phyloP scores from a whole-genome alignment of 192 early-diverging fungal genomes.

The Globomyces pollinis-pini region DNA sequence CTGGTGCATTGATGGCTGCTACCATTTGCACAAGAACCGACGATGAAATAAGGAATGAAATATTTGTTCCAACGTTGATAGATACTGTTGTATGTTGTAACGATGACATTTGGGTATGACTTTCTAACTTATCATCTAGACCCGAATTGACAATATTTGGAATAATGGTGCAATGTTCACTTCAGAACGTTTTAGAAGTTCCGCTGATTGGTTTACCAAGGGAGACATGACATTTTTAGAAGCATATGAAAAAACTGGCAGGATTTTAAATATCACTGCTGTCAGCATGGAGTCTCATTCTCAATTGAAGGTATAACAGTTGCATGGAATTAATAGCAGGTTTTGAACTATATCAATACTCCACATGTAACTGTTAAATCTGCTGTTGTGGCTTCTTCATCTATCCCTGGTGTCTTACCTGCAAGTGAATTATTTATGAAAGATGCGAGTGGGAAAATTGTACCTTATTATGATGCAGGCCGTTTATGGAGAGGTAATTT shows the following conservation, averaged over 20 bases:
- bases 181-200: slow-evolving; percentile 5
- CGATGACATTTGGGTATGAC: not conserved
- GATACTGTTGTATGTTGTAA: not conserved
- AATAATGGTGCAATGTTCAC: slow-evolving; percentile 1
- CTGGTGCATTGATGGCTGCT: slow-evolving; percentile 50
- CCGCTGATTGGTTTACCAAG: slow-evolving; percentile 6
- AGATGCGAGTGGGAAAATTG: slow-evolving; percentile 41
- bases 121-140: slow-evolving; percentile 16
- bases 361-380: slow-evolving; percentile 77
- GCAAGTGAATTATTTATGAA: slow-evolving; percentile 80
- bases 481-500: slow-evolving; percentile 69
- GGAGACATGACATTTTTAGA: slow-evolving; percentile 85
- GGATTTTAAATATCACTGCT: slow-evolving; percentile 79
- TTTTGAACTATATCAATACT: slow-evolving; percentile 76
- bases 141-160: not conserved
- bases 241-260: slow-evolving; percentile 81
- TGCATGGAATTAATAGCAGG: slow-evolving; percentile 24
- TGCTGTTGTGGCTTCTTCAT: slow-evolving; percentile 79
- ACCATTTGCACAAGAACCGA: slow-evolving; percentile 64
- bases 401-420: slow-evolving; percentile 76
- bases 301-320: slow-evolving; percentile 44
- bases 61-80: slow-evolving; percentile 6
- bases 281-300: slow-evolving; percentile 64
- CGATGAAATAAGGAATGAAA: slow-evolving; percentile 27
- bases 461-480: slow-evolving; percentile 65